A percentile compares a stretch with the other conserved stretches of the same genome.
Evolutionary conservation across 106 monocot genomes (phyloP).

Genomic region (Amphibolis antarctica): DNA sequence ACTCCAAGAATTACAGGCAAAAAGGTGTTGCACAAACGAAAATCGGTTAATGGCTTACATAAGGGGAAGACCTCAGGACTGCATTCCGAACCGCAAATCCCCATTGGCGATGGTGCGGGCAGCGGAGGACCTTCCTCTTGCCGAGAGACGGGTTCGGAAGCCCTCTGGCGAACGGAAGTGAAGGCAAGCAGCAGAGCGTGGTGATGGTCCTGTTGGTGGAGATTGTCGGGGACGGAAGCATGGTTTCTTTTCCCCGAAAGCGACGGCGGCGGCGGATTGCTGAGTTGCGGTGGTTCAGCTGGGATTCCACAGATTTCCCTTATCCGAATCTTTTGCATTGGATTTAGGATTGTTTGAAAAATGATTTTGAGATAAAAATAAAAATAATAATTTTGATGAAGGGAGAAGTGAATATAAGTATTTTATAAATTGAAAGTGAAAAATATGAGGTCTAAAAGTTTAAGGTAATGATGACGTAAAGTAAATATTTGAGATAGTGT

Average conservation of each 20-base stretch:
- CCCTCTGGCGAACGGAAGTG: not conserved
- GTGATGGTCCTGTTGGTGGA: not conserved
- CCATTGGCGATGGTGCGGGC: not conserved
- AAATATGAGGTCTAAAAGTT: too few species aligned
- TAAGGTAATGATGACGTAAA: too few species aligned
- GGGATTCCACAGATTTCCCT: not conserved
- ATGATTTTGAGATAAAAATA: too few species aligned
- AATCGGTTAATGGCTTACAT: not conserved
- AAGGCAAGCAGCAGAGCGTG: not conserved
- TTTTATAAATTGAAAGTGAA: too few species aligned
- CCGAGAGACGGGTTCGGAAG: constrained; percentile 1
- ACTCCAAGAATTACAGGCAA: not conserved
- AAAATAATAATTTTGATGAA: too few species aligned
- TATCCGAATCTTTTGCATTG: too few species aligned
- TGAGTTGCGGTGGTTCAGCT: not conserved
- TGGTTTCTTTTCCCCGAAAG: too few species aligned
- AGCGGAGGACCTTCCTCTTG: not conserved
- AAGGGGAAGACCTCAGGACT: not conserved
- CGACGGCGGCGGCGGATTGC: too few species aligned
- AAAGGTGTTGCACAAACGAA: not conserved
- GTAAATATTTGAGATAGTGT: too few species aligned
- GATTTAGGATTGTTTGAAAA: too few species aligned
- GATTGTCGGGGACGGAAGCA: too few species aligned
- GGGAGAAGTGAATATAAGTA: too few species aligned
- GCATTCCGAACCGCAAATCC: not conserved